phyloP scores from a whole-genome alignment of 805 yeast genomes.

The Wickerhamiella kurtzmanii region DNA sequence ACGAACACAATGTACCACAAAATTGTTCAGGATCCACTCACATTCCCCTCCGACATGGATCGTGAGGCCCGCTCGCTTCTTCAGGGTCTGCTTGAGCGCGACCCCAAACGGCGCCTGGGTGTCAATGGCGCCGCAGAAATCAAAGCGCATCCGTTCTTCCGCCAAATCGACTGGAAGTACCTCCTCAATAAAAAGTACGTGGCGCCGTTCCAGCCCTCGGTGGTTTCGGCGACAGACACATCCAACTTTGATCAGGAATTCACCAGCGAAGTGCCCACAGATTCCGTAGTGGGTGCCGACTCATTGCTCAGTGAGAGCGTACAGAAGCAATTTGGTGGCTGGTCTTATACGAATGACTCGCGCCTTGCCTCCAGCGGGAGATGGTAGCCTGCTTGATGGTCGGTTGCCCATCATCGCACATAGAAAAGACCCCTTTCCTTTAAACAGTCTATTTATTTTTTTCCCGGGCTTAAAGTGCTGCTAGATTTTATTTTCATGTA shows the following conservation, averaged over 20 bases:
- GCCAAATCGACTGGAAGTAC: constrained; percentile 80
- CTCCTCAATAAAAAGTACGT: constrained; percentile 73
- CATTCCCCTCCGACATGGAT: constrained; percentile 80
- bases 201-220: constrained; percentile 92
- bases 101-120: constrained; percentile 69
- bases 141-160: constrained; percentile 71
- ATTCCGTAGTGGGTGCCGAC: constrained; percentile 81
- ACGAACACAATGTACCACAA: constrained; percentile 87
- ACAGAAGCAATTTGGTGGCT: constrained; percentile 97
- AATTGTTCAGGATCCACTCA: constrained; percentile 75
- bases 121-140: constrained; percentile 72
- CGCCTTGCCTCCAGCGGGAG: constrained; percentile 24
- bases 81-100: constrained; percentile 63
- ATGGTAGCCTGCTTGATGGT: constrained; percentile 15
- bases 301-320: constrained; percentile 73
- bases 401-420: neutral
- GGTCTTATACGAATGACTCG: constrained; percentile 57
- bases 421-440: neutral
- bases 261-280: constrained; percentile 85
- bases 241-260: constrained; percentile 81
- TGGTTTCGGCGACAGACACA: constrained; percentile 72
- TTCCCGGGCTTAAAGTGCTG: no score
- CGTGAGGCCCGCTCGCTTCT: constrained; percentile 73
- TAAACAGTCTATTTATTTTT: neutral
- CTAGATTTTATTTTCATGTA: no score